Evolutionary conservation across 768 basidiomycete species (phyloP).

Genomic region (Boletus speciosus): DNA sequence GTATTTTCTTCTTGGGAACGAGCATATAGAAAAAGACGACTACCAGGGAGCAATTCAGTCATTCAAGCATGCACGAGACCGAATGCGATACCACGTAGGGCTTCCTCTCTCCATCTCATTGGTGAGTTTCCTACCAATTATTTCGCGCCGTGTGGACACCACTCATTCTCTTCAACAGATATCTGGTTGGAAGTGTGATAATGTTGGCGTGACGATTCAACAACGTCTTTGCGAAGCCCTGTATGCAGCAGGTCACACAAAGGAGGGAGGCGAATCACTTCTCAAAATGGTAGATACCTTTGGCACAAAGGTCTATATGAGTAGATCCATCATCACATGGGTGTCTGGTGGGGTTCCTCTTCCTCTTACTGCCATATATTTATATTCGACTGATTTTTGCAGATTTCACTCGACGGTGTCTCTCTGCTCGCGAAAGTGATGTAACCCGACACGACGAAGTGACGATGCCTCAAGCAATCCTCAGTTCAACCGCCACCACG

Average conservation of each 20-base stretch:
- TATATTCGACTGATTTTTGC: neutral
- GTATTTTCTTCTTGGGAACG: neutral
- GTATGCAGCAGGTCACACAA: neutral
- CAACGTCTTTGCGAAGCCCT: conserved; percentile 4
- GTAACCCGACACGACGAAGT: neutral
- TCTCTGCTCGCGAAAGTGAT: neutral
- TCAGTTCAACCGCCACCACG: too few species aligned
- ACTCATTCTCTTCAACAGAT: neutral
- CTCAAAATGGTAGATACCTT: neutral
- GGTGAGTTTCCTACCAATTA: neutral
- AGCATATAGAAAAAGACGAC: neutral
- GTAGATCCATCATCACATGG: neutral
- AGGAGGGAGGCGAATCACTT: neutral
- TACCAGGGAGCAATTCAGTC: neutral
- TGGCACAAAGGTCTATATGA: neutral
- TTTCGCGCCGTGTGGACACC: neutral
- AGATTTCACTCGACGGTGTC: neutral
- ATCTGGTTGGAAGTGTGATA: conserved; percentile 9
- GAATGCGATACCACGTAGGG: neutral
- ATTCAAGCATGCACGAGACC: neutral
- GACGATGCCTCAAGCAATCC: neutral
- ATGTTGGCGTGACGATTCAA: neutral
- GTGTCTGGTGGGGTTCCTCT: neutral
- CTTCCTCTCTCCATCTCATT: neutral
- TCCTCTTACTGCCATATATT: neutral